phyloP scores from a whole-genome alignment of 805 yeast genomes.

The Lipomyces orientalis region DNA sequence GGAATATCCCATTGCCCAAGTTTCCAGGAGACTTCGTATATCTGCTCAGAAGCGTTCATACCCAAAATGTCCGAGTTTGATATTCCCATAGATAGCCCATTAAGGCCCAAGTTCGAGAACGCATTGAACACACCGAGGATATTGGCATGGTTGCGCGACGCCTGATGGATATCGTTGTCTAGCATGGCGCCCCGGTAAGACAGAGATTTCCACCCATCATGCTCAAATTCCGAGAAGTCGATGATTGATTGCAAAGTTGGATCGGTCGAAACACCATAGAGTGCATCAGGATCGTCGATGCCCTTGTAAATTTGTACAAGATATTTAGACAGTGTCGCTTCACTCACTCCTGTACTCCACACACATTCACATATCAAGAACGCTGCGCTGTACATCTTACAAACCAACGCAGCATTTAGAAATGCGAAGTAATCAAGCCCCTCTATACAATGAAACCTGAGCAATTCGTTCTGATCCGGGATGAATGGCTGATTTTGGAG shows the following conservation, averaged over 20 bases:
- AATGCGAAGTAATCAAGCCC: conserved; percentile 36
- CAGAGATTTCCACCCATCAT: conserved; percentile 49
- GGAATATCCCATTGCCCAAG: conserved; percentile 80
- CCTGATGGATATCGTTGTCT: conserved; percentile 46
- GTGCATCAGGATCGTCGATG: conserved; percentile 67
- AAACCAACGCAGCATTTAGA: conserved; percentile 39
- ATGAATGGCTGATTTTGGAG: conserved; percentile 20
- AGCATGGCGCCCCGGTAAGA: conserved; percentile 62
- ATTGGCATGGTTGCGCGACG: conserved; percentile 8
- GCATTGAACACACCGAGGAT: conserved; percentile 46
- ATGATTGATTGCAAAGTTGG: conserved; percentile 61
- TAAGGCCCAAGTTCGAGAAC: conserved; percentile 58
- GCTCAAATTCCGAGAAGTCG: conserved; percentile 36
- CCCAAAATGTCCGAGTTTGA: conserved; percentile 31
- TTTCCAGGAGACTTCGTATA: conserved; percentile 76
- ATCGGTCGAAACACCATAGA: conserved; percentile 66
- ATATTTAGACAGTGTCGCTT: conserved; percentile 23
- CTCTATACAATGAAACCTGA: conserved; percentile 35
- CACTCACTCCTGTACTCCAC: conserved; percentile 40
- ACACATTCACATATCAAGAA: conserved; percentile 43
- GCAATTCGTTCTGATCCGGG: conserved; percentile 26
- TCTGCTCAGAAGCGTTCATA: conserved; percentile 37
- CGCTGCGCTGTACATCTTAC: conserved; percentile 45
- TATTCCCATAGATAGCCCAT: conserved; percentile 60
- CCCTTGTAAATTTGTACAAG: conserved; percentile 53